Evolutionary conservation across 179 eudicot species (phyloP).

Genomic region (Nepenthes alata): DNA sequence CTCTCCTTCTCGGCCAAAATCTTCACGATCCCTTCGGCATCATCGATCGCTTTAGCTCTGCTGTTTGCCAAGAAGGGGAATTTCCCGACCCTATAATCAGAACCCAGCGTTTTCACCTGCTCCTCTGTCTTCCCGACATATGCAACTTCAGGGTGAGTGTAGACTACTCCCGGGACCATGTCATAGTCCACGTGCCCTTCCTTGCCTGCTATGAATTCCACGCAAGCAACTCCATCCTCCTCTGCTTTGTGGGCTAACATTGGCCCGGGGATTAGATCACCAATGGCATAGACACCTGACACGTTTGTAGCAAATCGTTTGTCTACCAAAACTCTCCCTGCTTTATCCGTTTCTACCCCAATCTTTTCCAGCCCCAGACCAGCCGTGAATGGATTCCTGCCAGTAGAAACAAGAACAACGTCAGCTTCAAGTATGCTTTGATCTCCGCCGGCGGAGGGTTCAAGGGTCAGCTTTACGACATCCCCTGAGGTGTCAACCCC

Average conservation of each 20-base stretch:
- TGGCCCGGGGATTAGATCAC: constrained; percentile 94
- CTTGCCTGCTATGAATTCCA: constrained; percentile 82
- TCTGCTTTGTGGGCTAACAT: constrained; percentile 99
- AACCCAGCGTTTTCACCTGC: constrained; percentile 71
- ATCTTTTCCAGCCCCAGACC: constrained; percentile 66
- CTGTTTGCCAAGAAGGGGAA: constrained; percentile 92
- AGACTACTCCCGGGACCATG: constrained; percentile 81
- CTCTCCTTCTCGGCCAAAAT: constrained; percentile 78
- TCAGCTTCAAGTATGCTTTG: constrained; percentile 74
- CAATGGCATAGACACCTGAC: constrained; percentile 67
- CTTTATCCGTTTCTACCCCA: constrained; percentile 74
- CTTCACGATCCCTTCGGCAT: constrained; percentile 93
- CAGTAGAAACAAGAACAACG: constrained; percentile 86
- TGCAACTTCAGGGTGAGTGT: constrained; percentile 92
- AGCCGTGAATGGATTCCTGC: constrained; percentile 66
- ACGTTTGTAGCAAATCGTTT: constrained; percentile 62
- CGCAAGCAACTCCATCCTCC: constrained; percentile 93
- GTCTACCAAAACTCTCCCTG: constrained; percentile 63
- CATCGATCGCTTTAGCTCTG: constrained; percentile 92
- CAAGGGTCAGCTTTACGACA: constrained; percentile 58
- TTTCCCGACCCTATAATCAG: constrained; percentile 66
- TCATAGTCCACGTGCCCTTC: constrained; percentile 92
- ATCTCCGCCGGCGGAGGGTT: constrained; percentile 84
- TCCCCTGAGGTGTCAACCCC: constrained; percentile 53
- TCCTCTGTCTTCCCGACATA: constrained; percentile 90